Evolutionary conservation across 1,139 yeast genomes (phyloP).

Genomic region (Arxiozyma telluris): DNA sequence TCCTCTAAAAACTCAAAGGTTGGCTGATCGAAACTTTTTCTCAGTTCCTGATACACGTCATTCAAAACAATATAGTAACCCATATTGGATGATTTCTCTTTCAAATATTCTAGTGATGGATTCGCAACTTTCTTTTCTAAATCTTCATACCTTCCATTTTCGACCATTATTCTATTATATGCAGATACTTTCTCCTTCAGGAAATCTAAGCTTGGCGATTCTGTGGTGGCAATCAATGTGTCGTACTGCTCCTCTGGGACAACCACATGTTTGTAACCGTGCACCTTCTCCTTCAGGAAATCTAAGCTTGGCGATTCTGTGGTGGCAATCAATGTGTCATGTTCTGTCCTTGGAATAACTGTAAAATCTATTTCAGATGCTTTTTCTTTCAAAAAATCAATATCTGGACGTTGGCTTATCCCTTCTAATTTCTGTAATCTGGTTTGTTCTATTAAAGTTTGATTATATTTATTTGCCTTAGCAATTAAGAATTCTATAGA

Average conservation of each 20-base stretch:
- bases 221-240: neutral
- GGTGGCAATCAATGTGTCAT: conserved; percentile 7
- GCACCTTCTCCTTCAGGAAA: conserved; percentile 5
- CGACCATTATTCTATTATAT: neutral
- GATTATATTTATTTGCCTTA: conserved; percentile 10
- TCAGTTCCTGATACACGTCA: neutral
- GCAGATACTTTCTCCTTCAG: conserved; percentile 19
- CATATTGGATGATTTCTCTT: neutral
- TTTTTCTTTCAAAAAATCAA: conserved; percentile 12
- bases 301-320: conserved; percentile 8
- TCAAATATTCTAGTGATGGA: conserved; percentile 18
- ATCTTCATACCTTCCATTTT: conserved; percentile 15
- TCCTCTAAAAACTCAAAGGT: conserved; percentile 16
- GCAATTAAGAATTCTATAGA: conserved; percentile 4
- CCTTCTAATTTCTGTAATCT: neutral
- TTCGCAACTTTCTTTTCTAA: neutral
- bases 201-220: conserved; percentile 5
- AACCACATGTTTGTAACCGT: neutral
- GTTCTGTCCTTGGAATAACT: conserved; percentile 10
- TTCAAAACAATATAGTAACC: neutral
- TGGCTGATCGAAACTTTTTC: conserved; percentile 10
- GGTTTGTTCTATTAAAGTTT: conserved; percentile 25
- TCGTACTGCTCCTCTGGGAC: neutral
- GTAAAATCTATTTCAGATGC: neutral
- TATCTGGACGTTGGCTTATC: neutral